Conservation (phyloP, 352 stramenopile genomes). For the Pythium dissimile region DNA sequence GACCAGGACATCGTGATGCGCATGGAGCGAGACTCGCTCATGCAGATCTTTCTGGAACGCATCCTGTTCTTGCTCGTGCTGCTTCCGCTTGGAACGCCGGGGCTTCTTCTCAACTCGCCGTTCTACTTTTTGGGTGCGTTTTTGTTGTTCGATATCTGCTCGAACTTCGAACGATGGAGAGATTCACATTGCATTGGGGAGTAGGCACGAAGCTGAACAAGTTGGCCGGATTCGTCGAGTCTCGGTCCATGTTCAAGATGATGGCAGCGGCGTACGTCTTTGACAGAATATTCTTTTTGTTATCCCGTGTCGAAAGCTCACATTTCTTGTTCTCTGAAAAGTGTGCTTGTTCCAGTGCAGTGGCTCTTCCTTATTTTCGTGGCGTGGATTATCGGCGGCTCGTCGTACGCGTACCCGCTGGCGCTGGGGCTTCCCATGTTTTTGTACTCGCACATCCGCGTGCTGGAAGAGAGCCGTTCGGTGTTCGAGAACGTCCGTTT, state of each 20-base stretch:
- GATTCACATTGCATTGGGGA: no score
- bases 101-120: constrained; percentile 66
- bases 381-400: constrained; percentile 50
- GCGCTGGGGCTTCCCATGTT: constrained; percentile 54
- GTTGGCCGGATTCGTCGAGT: constrained; percentile 64
- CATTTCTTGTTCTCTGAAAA: constrained; percentile 20
- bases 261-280: constrained; percentile 53
- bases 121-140: constrained; percentile 78
- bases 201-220: constrained; percentile 68
- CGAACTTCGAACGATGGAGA: no score
- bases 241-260: constrained; percentile 82
- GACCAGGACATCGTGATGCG: constrained; percentile 63
- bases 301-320: no score
- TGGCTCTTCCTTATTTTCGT: constrained; percentile 62
- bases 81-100: constrained; percentile 58
- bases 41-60: constrained; percentile 64
- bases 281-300: not conserved
- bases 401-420: constrained; percentile 55
- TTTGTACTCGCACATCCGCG: constrained; percentile 74
- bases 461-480: constrained; percentile 74
- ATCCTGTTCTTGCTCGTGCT: constrained; percentile 66
- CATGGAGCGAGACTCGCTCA: constrained; percentile 46
- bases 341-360: constrained; percentile 62
- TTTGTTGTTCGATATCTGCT: not conserved
- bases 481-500: constrained; percentile 76